Evolutionary conservation across 306 rosid species (phyloP), one percentile per base, ranked within the genome.

Genomic region (Prinsepia uniflora): DNA sequence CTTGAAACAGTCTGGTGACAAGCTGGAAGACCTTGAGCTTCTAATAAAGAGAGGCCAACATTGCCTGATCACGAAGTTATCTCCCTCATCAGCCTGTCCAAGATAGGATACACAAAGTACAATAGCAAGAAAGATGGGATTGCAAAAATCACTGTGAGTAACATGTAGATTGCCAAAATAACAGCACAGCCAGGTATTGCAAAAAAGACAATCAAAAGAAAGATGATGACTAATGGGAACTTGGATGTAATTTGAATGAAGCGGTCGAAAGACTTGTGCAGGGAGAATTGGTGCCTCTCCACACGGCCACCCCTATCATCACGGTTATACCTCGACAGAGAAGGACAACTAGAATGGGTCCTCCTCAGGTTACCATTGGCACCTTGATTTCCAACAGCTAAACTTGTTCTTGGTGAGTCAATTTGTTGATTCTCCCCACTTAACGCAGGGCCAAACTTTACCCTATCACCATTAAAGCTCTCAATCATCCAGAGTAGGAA

Each of bases 401-500:
- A 62, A 76, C 76, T 81, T 57, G 81, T 63, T 63, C 72, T 78
- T 49, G 82, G 74, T 75, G 86, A 74, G 72, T 67, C 66, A 72
- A 30, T 53, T 49, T 84, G 82, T 74, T 84, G 96, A 78, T 68
- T 84, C 72, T 85, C 92, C 22, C 79, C 79, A 70, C 72, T 34
- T 40, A 70, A 68, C 19, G 89, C 80, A 55, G 83, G 48, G 62
- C 56, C 78, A 40, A 59, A 63, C 77, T 88, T 90, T 8, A 67
- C 76, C 76, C 91, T 84, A 70, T 93, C 91, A 22, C 89, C 96
- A 74, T 93, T 93, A 75, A 83, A 75, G 73, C 98, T 88, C 82
- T 93, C 98, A 62, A 93, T 85, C 98, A 90, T 90, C 98, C 97
- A 93, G 22, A 88, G 90, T 68, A 93, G 96, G 79, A 93, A 87